phyloP scores from a whole-genome alignment of 306 rosid genomes.

The Luffa acutangula region DNA sequence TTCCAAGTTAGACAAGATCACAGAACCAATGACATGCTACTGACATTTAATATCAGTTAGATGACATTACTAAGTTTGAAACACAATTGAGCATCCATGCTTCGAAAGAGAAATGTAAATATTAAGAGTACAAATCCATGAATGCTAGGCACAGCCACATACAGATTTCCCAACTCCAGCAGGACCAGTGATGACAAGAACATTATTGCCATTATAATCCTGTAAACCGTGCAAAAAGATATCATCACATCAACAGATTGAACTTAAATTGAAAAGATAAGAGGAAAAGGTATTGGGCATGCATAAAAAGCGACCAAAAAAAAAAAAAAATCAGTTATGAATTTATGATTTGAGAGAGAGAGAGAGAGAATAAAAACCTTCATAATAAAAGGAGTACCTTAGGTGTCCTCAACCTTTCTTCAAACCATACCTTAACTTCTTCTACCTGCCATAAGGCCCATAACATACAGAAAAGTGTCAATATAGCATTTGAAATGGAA shows the following conservation, averaged over 20 bases:
- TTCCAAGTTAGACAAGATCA: neutral
- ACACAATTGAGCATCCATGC: neutral
- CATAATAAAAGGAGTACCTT: slow-evolving; percentile 33
- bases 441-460: slow-evolving; percentile 77
- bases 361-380: neutral
- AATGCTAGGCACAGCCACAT: slow-evolving; percentile 25
- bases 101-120: neutral
- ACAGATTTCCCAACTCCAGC: slow-evolving; percentile 96
- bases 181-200: slow-evolving; percentile 70
- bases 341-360: neutral
- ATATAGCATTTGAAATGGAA: slow-evolving; percentile 5
- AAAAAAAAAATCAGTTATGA: neutral
- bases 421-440: slow-evolving; percentile 72
- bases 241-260: neutral
- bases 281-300: neutral
- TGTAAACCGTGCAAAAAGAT: slow-evolving; percentile 23
- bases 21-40: neutral
- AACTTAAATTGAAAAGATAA: neutral
- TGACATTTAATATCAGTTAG: neutral
- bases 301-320: neutral
- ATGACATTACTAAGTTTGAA: neutral
- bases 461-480: slow-evolving; percentile 7
- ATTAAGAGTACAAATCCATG: slow-evolving; percentile 4
- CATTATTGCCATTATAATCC: slow-evolving; percentile 36
- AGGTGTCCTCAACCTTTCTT: slow-evolving; percentile 55